Base-by-base conservation (phyloP, 2,329 filamentous ascomycete genomes). In the Lasiodiplodia sp. region DNA sequence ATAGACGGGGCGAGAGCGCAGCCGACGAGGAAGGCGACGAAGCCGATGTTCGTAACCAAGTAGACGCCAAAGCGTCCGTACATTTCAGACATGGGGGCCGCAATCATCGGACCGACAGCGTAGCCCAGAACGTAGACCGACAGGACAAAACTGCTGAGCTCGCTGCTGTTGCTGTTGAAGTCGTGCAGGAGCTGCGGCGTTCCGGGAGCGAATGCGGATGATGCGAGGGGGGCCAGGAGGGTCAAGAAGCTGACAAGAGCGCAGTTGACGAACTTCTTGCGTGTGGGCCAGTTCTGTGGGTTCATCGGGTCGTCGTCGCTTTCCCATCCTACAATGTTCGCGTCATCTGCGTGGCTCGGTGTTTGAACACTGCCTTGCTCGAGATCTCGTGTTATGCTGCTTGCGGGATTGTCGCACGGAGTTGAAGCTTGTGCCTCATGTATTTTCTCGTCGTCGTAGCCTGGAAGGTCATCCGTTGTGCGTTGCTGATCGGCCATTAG, bases 151-250 rank as follows among this genome's bases (percentile, higher is more conserved):
- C 87, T 84, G 0, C 84, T 85, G 1, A 92, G 81, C 57, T 85
- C 78, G 5, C 79, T 75, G 69, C 83, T 87, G 34, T 77, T 80
- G 4, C 82, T 85, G 34, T 84, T 68, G 74, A 93, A 92, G n/a
- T 91, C 88, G 8, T 73, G 65, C 83, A 91, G 86, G 0, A 93
- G 81, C 3, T 87, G 79, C 0, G 87, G 86, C 0, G 92, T 87
- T 5, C 87, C 89, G 0, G 91, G 90, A 0, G 90, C 90, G 72
- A 93, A 90, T 80, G 91, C 91, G 2, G 82, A 84, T 3, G 83
- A 84, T 1, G 84, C 87, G 2, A 89, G 77, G 0, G 86, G 84
- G 7, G 79, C 79, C 64, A 82, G 74, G 49, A 82, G 73, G 7
- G 79, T 72, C 31, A 72, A 68, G 12, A 75, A 76, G 16, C 66